A percentile compares a stretch with the other conserved stretches of the same genome.
phyloP scores from a whole-genome alignment of 495 filamentous ascomycete genomes.

The Penicillium egyptiacum region DNA sequence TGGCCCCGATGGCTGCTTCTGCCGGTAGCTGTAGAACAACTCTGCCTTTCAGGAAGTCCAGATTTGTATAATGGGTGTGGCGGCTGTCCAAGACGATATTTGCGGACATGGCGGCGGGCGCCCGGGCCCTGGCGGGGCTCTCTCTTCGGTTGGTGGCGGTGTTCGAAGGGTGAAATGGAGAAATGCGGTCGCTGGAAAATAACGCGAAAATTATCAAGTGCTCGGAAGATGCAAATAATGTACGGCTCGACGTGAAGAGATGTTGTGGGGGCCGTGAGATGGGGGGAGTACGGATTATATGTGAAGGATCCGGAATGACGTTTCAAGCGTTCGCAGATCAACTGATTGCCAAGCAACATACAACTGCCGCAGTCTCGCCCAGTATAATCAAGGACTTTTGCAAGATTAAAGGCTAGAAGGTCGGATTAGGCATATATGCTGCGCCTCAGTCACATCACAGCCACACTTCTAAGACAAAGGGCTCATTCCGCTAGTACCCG shows the following conservation, averaged over 20 bases:
- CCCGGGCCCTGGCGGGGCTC: conserved; percentile 18
- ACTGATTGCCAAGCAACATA: conserved; percentile 17
- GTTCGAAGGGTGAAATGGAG: background rate
- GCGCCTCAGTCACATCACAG: conserved; percentile 14
- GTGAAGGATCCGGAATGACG: conserved; percentile 23
- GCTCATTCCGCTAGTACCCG: background rate
- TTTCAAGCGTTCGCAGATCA: conserved; percentile 22
- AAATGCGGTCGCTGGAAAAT: background rate
- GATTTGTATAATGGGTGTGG: conserved; percentile 80
- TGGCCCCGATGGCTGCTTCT: conserved; percentile 67
- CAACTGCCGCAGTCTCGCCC: background rate
- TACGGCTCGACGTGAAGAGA: background rate
- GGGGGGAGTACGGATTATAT: conserved; percentile 22
- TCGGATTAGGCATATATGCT: conserved; percentile 4
- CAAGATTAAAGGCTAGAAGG: background rate
- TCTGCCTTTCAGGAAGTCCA: conserved; percentile 73
- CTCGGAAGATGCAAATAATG: conserved; percentile 1
- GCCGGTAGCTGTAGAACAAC: conserved; percentile 64
- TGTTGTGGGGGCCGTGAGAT: conserved; percentile 8
- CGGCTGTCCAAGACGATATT: conserved; percentile 72
- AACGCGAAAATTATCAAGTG: conserved; percentile 1
- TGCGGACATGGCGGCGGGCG: conserved; percentile 65
- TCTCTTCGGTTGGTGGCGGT: background rate
- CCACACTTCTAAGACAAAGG: conserved; percentile 6
- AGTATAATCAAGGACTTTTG: background rate